Percentiles rank a stretch among this genome's conserved stretches.
Evolutionary conservation across 192 early-diverging fungal species (phyloP).

Genomic region (Neocallimastix lanati): DNA sequence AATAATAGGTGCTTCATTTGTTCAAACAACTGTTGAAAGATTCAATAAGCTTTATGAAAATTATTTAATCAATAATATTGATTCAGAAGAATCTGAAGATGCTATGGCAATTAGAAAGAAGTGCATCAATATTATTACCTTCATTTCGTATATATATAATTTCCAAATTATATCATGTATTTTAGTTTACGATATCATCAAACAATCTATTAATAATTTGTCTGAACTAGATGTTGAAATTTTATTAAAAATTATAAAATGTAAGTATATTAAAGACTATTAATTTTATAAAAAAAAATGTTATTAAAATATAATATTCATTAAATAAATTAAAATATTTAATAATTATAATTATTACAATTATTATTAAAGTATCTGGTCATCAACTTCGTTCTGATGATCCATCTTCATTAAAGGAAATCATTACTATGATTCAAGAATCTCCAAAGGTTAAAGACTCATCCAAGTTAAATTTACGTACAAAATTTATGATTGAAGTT

Average conservation of each 20-base stretch:
- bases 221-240: slow-evolving; percentile 76
- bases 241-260: slow-evolving; percentile 57
- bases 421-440: slow-evolving; percentile 52
- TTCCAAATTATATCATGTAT: slow-evolving; percentile 61
- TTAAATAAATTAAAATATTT: too few relatives aligned
- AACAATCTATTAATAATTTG: slow-evolving; percentile 44
- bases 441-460: slow-evolving; percentile 21
- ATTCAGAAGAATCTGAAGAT: background rate
- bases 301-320: background rate
- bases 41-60: slow-evolving; percentile 3
- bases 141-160: slow-evolving; percentile 73
- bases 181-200: slow-evolving; percentile 73
- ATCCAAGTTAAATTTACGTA: slow-evolving; percentile 26
- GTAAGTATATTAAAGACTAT: slow-evolving; percentile 21
- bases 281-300: too few relatives aligned
- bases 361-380: slow-evolving; percentile 49
- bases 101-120: slow-evolving; percentile 36
- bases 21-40: slow-evolving; percentile 10
- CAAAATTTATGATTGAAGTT: slow-evolving; percentile 91
- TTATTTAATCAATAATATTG: background rate
- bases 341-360: background rate
- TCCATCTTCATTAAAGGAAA: slow-evolving; percentile 75
- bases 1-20: slow-evolving; percentile 12
- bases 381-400: slow-evolving; percentile 79
- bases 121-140: slow-evolving; percentile 58